phyloP scores from a whole-genome alignment of 2,329 filamentous ascomycete genomes.

The Sclerotinia glacialis region DNA sequence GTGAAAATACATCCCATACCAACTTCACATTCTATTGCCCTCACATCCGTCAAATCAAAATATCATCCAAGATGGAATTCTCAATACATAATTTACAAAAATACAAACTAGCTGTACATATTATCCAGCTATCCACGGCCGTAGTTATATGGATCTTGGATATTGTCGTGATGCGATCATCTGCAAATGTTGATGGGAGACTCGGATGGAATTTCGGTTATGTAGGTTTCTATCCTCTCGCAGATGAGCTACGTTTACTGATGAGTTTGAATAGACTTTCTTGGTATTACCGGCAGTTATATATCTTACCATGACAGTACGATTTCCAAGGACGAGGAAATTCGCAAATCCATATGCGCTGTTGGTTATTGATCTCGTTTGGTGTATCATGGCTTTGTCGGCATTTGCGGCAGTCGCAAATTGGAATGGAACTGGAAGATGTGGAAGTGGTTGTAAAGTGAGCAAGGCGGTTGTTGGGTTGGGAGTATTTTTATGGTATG shows the following conservation, averaged over 20 bases:
- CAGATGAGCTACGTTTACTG: not conserved
- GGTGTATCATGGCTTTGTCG: constrained; percentile 62
- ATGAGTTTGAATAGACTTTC: constrained; percentile 52
- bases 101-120: constrained; percentile 56
- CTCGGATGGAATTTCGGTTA: constrained; percentile 63
- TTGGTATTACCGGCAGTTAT: constrained; percentile 62
- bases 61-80: constrained; percentile 34
- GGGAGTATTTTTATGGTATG: constrained; percentile 62
- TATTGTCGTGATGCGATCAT: constrained; percentile 56
- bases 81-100: constrained; percentile 37
- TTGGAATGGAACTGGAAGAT: constrained; percentile 57
- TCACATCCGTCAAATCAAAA: not conserved
- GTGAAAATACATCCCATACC: not conserved
- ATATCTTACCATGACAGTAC: constrained; percentile 62
- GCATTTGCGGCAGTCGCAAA: constrained; percentile 64
- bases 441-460: constrained; percentile 54
- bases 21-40: not conserved
- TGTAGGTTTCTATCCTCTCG: constrained; percentile 45
- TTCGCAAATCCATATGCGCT: constrained; percentile 62
- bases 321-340: constrained; percentile 59
- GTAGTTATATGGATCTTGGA: constrained; percentile 58
- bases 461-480: constrained; percentile 63
- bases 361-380: constrained; percentile 56
- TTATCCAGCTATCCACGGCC: constrained; percentile 52
- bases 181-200: constrained; percentile 52